Percentiles rank a stretch among this genome's conserved stretches.
Evolutionary conservation across 345 rosid species (phyloP).

Genomic region (Populus alba): DNA sequence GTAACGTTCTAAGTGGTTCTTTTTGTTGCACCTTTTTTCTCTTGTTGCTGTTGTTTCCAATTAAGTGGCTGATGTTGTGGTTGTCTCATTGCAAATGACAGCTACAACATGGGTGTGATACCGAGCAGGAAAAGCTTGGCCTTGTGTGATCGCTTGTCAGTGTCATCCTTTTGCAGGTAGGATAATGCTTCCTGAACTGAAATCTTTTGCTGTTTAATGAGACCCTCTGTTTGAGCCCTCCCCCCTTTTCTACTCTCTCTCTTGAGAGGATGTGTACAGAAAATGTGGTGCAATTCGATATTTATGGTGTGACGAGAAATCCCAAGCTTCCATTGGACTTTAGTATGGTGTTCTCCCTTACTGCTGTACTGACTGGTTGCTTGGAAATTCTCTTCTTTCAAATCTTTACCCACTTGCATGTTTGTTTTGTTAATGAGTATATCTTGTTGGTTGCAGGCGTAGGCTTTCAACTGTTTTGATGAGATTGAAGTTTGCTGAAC

Average conservation of each 20-base stretch:
- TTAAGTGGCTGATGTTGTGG: slow-evolving; percentile 9
- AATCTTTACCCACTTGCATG: neutral
- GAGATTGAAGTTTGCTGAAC: slow-evolving; percentile 77
- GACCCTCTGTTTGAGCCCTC: neutral
- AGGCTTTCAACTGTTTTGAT: slow-evolving; percentile 69
- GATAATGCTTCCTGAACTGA: neutral
- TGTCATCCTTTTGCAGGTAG: slow-evolving; percentile 83
- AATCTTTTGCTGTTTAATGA: neutral
- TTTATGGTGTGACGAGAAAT: neutral
- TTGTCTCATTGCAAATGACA: slow-evolving; percentile 34
- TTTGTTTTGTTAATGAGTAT: neutral
- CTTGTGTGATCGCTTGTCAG: slow-evolving; percentile 64
- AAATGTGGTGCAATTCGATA: neutral
- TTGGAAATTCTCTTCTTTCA: neutral
- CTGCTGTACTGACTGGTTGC: neutral
- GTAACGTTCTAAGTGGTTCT: neutral
- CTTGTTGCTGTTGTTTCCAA: neutral
- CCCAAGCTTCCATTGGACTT: neutral
- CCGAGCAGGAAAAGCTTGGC: slow-evolving; percentile 88
- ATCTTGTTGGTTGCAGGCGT: slow-evolving; percentile 47
- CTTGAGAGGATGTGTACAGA: neutral
- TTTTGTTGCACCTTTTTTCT: neutral
- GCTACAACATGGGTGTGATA: slow-evolving; percentile 90
- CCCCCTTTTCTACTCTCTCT: neutral
- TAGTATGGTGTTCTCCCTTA: neutral